Evolutionary conservation across 257 asterid species (phyloP).

Genomic region (Scutellaria minor): DNA sequence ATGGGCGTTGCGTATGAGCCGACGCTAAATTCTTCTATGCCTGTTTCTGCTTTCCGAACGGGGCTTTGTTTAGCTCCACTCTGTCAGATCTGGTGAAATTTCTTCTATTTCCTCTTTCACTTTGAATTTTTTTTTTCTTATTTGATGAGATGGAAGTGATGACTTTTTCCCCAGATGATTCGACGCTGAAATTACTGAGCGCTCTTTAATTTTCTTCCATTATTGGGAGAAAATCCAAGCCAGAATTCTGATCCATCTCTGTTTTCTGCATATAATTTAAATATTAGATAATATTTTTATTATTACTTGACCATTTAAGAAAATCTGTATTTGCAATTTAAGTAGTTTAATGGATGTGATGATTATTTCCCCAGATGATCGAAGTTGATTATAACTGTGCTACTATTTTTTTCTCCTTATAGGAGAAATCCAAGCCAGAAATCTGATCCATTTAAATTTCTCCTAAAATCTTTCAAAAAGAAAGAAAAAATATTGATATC

Average conservation of each 20-base stretch:
- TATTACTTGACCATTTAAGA: not conserved
- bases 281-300: not conserved
- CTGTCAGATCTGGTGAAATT: slow-evolving; percentile 57
- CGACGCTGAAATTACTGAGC: slow-evolving; percentile 88
- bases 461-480: too few relatives aligned
- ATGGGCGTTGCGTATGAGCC: slow-evolving; percentile 76
- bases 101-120: not conserved
- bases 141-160: slow-evolving; percentile 66
- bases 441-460: slow-evolving; percentile 56
- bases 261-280: not conserved
- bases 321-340: not conserved
- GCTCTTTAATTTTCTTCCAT: slow-evolving; percentile 49
- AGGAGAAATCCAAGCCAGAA: slow-evolving; percentile 59
- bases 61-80: slow-evolving; percentile 13
- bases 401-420: slow-evolving; percentile 32
- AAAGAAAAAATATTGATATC: not conserved
- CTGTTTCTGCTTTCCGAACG: slow-evolving; percentile 44
- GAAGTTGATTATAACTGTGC: slow-evolving; percentile 60
- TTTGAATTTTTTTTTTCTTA: not conserved
- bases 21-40: slow-evolving; percentile 47
- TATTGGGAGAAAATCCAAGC: slow-evolving; percentile 57
- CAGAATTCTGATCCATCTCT: slow-evolving; percentile 73
- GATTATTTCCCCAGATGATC: slow-evolving; percentile 67
- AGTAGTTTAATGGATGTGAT: slow-evolving; percentile 37
- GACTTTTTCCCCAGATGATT: slow-evolving; percentile 85